Evolutionary conservation across 805 yeast species (phyloP).

Genomic region (Myxozyma neglecta): DNA sequence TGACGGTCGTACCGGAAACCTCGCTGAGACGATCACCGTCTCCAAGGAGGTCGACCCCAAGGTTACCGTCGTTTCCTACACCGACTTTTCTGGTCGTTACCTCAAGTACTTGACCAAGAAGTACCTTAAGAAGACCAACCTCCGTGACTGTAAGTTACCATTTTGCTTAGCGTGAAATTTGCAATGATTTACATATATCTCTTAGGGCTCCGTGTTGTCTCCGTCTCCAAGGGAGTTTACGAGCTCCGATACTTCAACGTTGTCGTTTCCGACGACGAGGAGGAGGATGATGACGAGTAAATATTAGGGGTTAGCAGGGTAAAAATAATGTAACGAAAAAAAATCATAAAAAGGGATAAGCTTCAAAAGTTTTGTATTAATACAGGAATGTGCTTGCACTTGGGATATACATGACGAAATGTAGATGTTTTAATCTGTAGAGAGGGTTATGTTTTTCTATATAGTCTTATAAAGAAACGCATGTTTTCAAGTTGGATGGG

Average conservation of each 20-base stretch:
- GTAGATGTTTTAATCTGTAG: background rate
- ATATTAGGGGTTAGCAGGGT: background rate
- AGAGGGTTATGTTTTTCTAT: slow-evolving; percentile 50
- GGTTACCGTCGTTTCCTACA: slow-evolving; percentile 80
- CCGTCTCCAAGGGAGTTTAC: slow-evolving; percentile 93
- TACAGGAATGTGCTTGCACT: background rate
- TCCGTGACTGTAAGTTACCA: slow-evolving; percentile 73
- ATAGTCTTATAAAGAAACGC: slow-evolving; percentile 80
- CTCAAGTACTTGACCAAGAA: slow-evolving; percentile 99
- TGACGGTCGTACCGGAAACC: slow-evolving; percentile 94
- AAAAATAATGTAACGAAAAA: background rate
- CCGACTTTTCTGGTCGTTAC: slow-evolving; percentile 99
- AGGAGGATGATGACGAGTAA: slow-evolving; percentile 69
- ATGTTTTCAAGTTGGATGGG: slow-evolving; percentile 76
- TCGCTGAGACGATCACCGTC: slow-evolving; percentile 91
- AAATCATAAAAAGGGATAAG: slow-evolving; percentile 5
- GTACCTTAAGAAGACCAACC: slow-evolving; percentile 99
- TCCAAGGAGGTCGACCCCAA: slow-evolving; percentile 76
- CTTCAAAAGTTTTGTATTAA: slow-evolving; percentile 13
- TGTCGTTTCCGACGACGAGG: slow-evolving; percentile 92
- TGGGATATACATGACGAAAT: background rate
- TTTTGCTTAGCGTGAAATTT: background rate
- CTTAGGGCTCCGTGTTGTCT: slow-evolving; percentile 90
- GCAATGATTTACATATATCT: background rate
- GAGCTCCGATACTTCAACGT: slow-evolving; percentile 98